These are phyloP conservation scores for Hymenotorrendiella dingleyae DNA, from an alignment of 2,329 filamentous ascomycete species.

Conservation along the genomic window DNA sequence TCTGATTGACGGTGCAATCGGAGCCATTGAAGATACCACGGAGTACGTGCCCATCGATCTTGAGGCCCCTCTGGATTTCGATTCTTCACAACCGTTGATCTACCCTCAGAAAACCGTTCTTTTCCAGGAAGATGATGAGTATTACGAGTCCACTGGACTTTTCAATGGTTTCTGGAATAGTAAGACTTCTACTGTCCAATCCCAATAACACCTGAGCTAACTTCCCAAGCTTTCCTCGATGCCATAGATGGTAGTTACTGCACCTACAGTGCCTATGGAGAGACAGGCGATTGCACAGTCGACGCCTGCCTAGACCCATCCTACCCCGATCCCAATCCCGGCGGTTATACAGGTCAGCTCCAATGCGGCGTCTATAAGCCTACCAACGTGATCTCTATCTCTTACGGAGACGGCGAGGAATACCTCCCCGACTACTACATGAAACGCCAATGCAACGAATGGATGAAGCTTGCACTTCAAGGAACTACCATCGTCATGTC, in stretches of 20 bases:
- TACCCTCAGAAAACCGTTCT: conserved; percentile 45
- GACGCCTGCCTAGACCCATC: conserved; percentile 33
- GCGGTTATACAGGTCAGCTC: conserved; percentile 43
- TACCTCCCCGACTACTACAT: conserved; percentile 43
- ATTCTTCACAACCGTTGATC: conserved; percentile 43
- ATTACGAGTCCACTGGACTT: conserved; percentile 16
- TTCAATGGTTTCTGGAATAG: conserved; percentile 38
- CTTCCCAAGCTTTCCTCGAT: conserved; percentile 32
- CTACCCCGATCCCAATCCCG: conserved; percentile 38
- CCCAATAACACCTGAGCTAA: conserved; percentile 25
- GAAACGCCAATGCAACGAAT: conserved; percentile 48
- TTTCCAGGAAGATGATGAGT: conserved; percentile 40
- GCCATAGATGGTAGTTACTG: conserved; percentile 42
- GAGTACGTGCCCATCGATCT: conserved; percentile 36
- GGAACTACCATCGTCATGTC: conserved; percentile 47
- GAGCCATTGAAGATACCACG: conserved; percentile 29
- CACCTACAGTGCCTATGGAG: conserved; percentile 39
- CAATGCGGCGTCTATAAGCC: conserved; percentile 42
- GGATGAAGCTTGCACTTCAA: conserved; percentile 50
- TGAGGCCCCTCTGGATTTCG: conserved; percentile 34
- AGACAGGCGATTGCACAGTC: conserved; percentile 35
- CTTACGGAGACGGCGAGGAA: conserved; percentile 47
- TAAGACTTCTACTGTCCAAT: conserved; percentile 36
- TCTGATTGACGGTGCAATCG: conserved; percentile 32
- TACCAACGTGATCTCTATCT: conserved; percentile 50